Base-by-base conservation (phyloP, 495 filamentous ascomycete species). In the Podospora tetraspora region DNA sequence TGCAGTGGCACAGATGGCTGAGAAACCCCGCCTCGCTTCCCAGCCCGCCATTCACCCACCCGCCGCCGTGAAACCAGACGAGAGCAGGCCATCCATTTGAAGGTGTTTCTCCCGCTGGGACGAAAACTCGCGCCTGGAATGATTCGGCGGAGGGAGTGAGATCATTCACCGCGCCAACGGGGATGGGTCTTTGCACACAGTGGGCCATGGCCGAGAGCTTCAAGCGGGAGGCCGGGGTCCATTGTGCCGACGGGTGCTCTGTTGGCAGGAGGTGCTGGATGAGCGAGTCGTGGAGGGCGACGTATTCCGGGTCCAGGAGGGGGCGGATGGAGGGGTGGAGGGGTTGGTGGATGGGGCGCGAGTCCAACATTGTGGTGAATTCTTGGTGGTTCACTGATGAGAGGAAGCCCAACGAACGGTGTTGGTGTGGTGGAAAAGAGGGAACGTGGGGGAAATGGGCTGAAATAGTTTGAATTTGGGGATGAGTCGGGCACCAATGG, bases 41-140 rank as follows among this genome's bases (percentile, higher is more conserved):
- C 8, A 73, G 29, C 9, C 68, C 67, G 1, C 72, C 74, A 52
- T 70, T 67, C 37, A 68, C 68, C 68, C 72, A 76, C 32, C 74
- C 74, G 27, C 74, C 74, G 57, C 74, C 74, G 66, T 76, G 72
- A 60, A 71, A 72, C 72, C 71, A 74, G 0, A 76, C 43, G 10
- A 76, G 60, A 3, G 32, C 57, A 2, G 74, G 74, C 69, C 70
- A 76, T 1, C 65, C 64, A 1, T 66, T 43, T 21, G 12, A 43
- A 10, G 66, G 57, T 16, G 30, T 3, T 0, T 57, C 34, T 9
- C 62, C 64, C 11, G 57, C 27, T 1, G 74, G 74, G n/a, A 37
- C 19, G 29, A 66, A 69, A 1, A 69, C 58, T 1, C 67, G 56
- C 10, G 65, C 25, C 52, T 69, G 61, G 32, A 57, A 61, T 25